Evolutionary conservation across 331 rosid species (phyloP).

Genomic region (Prunus yedoensis): DNA sequence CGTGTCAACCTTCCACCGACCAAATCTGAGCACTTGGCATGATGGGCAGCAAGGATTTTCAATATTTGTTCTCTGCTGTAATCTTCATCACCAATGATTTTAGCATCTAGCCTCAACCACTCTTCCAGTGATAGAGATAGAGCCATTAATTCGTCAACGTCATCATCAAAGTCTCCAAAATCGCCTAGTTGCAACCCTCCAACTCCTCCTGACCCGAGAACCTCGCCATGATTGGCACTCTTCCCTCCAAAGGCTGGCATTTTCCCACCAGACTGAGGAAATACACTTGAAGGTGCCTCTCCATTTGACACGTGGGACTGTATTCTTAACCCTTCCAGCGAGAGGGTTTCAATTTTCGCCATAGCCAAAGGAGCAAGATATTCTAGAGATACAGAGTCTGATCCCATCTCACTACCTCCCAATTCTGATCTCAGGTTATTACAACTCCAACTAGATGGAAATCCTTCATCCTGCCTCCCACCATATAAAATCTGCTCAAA

Average conservation of each 20-base stretch:
- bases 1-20: slow-evolving; percentile 35
- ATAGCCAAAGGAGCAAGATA: slow-evolving; percentile 48
- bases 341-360: slow-evolving; percentile 51
- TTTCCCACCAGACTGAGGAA: slow-evolving; percentile 23
- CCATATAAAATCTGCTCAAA: slow-evolving; percentile 20
- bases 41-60: slow-evolving; percentile 55
- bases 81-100: slow-evolving; percentile 42
- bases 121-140: slow-evolving; percentile 57
- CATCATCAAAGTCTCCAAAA: slow-evolving; percentile 21
- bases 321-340: slow-evolving; percentile 70
- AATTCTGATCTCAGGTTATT: slow-evolving; percentile 16
- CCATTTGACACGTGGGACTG: slow-evolving; percentile 53
- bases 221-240: slow-evolving; percentile 16
- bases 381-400: slow-evolving; percentile 37
- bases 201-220: slow-evolving; percentile 25
- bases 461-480: slow-evolving; percentile 33
- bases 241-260: slow-evolving; percentile 13
- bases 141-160: slow-evolving; percentile 42
- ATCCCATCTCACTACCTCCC: slow-evolving; percentile 24
- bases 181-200: slow-evolving; percentile 25
- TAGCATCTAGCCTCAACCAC: slow-evolving; percentile 78
- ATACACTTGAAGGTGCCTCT: slow-evolving; percentile 49
- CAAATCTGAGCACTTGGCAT: slow-evolving; percentile 45
- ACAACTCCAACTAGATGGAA: slow-evolving; percentile 20
- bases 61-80: slow-evolving; percentile 30